Percentiles rank a stretch among this genome's conserved stretches.
phyloP scores from a whole-genome alignment of 1,284 basidiomycete species.

The Ceratobasidium sp. region DNA sequence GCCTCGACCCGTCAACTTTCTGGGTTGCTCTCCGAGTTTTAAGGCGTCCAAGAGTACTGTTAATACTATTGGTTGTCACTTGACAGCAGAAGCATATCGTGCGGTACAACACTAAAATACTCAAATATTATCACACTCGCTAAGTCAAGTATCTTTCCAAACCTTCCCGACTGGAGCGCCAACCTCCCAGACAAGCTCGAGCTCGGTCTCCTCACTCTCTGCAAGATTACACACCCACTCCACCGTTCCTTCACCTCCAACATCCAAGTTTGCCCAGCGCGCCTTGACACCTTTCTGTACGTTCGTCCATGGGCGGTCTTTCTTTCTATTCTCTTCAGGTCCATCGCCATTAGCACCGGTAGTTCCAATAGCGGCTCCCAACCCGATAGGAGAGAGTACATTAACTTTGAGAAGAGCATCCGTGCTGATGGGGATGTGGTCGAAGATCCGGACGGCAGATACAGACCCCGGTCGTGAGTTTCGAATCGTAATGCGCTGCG shows the following conservation, averaged over 20 bases:
- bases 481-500: conserved; percentile 50
- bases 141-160: conserved; percentile 43
- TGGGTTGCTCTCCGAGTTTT: too few species aligned
- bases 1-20: too few species aligned
- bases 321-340: not conserved
- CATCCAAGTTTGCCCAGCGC: conserved; percentile 36
- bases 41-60: too few species aligned
- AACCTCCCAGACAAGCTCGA: conserved; percentile 51
- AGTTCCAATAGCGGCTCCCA: too few species aligned
- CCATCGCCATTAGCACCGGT: too few species aligned
- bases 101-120: too few species aligned
- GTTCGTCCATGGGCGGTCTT: conserved; percentile 13
- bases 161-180: conserved; percentile 48
- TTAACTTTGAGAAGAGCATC: conserved; percentile 51
- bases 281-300: conserved; percentile 43
- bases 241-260: conserved; percentile 49
- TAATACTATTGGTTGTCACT: too few species aligned
- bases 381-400: conserved; percentile 48
- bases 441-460: conserved; percentile 48
- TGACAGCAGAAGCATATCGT: too few species aligned
- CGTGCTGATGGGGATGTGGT: conserved; percentile 51
- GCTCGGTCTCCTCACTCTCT: conserved; percentile 47
- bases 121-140: not conserved
- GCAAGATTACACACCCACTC: conserved; percentile 51
- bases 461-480: conserved; percentile 49